These are phyloP conservation scores for Nothomitra cinnamomea DNA, from an alignment of 2,329 filamentous ascomycete species.

Conservation along the genomic window DNA sequence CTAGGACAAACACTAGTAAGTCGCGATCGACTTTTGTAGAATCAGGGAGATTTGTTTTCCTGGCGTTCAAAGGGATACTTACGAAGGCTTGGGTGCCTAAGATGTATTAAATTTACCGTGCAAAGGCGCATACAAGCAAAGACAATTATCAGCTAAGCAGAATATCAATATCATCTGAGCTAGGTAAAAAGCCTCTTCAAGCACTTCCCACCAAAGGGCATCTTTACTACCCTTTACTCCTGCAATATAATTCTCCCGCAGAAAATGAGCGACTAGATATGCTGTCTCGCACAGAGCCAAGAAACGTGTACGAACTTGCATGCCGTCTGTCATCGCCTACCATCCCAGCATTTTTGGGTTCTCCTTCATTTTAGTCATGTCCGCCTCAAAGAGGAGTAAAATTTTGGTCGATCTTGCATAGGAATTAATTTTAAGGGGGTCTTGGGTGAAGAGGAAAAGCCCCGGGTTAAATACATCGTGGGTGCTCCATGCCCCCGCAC, in stretches of 20 bases:
- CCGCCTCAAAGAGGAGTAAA: slow-evolving; percentile 35
- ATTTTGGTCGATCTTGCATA: too few relatives aligned
- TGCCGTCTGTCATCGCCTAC: slow-evolving; percentile 67
- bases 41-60: not conserved
- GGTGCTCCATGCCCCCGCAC: too few relatives aligned
- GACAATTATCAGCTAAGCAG: not conserved
- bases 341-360: slow-evolving; percentile 59
- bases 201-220: slow-evolving; percentile 50
- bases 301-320: slow-evolving; percentile 34
- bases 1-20: not conserved
- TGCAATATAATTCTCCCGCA: slow-evolving; percentile 14
- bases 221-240: slow-evolving; percentile 41
- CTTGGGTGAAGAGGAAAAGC: too few relatives aligned
- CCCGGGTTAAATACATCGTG: too few relatives aligned
- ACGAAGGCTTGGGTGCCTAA: not conserved
- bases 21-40: not conserved
- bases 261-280: slow-evolving; percentile 20
- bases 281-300: slow-evolving; percentile 35
- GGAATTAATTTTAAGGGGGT: too few relatives aligned
- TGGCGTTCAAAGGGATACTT: not conserved
- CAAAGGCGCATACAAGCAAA: not conserved
- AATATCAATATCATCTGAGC: slow-evolving; percentile 22
- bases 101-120: not conserved
- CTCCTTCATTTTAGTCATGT: slow-evolving; percentile 60
- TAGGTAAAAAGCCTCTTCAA: slow-evolving; percentile 52